Evolutionary conservation across 805 yeast genomes (phyloP), one percentile per base, ranked within the genome.

Genomic region (Candida sanyiensis): DNA sequence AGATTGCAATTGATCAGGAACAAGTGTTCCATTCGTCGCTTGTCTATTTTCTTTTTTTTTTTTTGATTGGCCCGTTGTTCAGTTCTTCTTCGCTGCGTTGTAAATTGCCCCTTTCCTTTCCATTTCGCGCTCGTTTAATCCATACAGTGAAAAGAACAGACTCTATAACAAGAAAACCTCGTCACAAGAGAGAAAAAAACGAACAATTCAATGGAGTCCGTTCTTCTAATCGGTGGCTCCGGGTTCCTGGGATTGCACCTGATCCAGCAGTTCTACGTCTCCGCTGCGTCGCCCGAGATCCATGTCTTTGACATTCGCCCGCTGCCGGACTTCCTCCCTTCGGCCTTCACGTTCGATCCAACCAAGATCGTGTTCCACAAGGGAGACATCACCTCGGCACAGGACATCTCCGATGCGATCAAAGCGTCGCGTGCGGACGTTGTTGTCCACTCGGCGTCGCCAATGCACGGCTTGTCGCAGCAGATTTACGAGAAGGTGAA

Each of bases 361-460:
- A 45, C 58, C 1, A 62, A 72, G 33, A 72, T 90, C 39, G 56
- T 55, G 1, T 78, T 81, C 46, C 83, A 79, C 58, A 69, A 79
- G 49, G 97, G 97, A 35, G 97, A 93, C 55, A 64, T 93, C 46
- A 86, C 97, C 0, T 76, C 83, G 0, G 73, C 70, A 21, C 72
- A 64, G 8, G 95, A 86, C 52, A 80, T 93, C 5, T 57, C 64
- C 3, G 54, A 61, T 6, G 95, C 94, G 0, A 74, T 90, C 27
- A 57, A 61, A 24, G 58, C 54, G 11, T 69, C 82, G 22, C 58
- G 68, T 27, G 87, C 95, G 34, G 71, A 75, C 29, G 89, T 86
- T 1, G 75, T 93, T 18, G 95, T 93, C 7, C 97, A 94, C 57
- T 83, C 96, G 2, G 98, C 97, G 2, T 90, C 97, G 10, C 99